Conservation (phyloP, 1,139 yeast genomes). For the Debaryomyces robertsiae region DNA sequence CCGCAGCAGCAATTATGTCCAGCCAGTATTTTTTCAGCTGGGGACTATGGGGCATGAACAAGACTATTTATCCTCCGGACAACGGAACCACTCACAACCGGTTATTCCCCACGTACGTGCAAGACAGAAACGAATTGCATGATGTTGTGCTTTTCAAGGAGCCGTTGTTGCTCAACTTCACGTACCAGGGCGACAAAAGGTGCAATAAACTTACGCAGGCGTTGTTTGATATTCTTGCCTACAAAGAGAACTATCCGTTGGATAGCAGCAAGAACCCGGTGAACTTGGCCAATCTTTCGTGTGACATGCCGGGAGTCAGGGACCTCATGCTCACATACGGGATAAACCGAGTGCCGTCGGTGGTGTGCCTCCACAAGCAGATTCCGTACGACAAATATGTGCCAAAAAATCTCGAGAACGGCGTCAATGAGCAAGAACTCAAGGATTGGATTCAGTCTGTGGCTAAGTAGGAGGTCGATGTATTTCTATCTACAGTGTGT, state of each 20-base stretch:
- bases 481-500: constrained; percentile 7
- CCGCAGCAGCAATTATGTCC: constrained; percentile 14
- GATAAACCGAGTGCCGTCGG: constrained; percentile 61
- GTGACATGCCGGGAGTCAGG: constrained; percentile 64
- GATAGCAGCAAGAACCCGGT: constrained; percentile 34
- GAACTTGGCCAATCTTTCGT: constrained; percentile 69
- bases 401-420: constrained; percentile 36
- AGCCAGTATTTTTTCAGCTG: constrained; percentile 14
- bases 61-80: constrained; percentile 42
- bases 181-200: constrained; percentile 63
- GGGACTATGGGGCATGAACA: constrained; percentile 13
- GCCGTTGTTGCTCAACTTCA: constrained; percentile 74
- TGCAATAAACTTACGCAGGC: constrained; percentile 67
- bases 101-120: constrained; percentile 44
- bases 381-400: constrained; percentile 57
- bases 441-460: constrained; percentile 52
- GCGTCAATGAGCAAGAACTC: constrained; percentile 54
- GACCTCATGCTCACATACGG: constrained; percentile 62
- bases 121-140: constrained; percentile 56
- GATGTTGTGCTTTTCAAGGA: constrained; percentile 53
- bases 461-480: constrained; percentile 1
- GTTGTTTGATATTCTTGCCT: constrained; percentile 56
- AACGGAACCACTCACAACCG: constrained; percentile 44
- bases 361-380: constrained; percentile 69
- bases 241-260: constrained; percentile 51